phyloP scores from a whole-genome alignment of 2,329 filamentous ascomycete species.

The Colletotrichum sp. region DNA sequence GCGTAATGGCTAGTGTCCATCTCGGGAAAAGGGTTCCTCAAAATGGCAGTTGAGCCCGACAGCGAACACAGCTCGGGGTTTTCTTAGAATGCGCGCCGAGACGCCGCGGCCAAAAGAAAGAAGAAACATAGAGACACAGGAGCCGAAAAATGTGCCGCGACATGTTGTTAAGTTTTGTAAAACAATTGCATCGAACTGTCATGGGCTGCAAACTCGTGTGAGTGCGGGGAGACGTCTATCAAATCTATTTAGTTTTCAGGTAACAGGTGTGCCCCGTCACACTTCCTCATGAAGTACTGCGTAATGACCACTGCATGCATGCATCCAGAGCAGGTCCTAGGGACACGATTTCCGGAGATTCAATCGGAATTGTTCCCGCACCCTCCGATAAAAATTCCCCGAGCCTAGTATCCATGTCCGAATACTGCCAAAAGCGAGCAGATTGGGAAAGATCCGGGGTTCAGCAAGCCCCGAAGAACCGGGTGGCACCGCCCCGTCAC shows the following conservation, averaged over 20 bases:
- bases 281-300: neutral
- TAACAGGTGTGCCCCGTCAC: neutral
- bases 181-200: neutral
- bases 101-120: neutral
- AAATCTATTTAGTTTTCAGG: neutral
- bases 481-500: neutral
- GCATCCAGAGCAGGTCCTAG: neutral
- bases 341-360: neutral
- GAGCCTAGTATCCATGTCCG: neutral
- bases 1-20: neutral
- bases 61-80: neutral
- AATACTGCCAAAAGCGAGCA: neutral
- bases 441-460: neutral
- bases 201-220: neutral
- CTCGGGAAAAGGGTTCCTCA: neutral
- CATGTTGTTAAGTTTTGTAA: neutral
- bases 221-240: neutral
- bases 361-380: neutral
- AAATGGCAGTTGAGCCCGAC: neutral
- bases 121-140: neutral
- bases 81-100: neutral
- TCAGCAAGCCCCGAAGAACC: neutral
- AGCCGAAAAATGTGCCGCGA: neutral
- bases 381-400: neutral
- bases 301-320: neutral